Evolutionary conservation across 2,329 filamentous ascomycete genomes (phyloP).

Genomic region (Blastomyces emzantsi): DNA sequence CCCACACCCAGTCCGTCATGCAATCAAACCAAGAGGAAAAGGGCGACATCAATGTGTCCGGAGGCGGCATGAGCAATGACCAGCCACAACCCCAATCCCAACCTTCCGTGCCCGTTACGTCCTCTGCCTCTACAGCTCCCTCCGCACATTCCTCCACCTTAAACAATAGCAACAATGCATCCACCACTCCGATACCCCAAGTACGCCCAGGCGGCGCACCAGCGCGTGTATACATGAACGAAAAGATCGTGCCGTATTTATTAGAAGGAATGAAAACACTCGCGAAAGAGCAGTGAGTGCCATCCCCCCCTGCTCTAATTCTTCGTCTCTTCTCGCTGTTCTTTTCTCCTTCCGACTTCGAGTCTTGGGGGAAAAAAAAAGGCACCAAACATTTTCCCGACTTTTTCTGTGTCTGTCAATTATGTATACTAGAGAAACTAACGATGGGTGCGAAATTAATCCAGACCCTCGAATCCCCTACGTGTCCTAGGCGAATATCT

Average conservation of each 20-base stretch:
- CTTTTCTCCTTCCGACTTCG: background rate
- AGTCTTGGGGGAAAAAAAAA: no score
- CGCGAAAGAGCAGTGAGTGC: conserved; percentile 59
- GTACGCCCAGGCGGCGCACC: conserved; percentile 58
- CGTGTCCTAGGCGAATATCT: conserved; percentile 62
- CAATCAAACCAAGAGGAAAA: conserved; percentile 10
- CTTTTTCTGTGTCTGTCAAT: background rate
- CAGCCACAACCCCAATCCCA: background rate
- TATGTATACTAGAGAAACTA: background rate
- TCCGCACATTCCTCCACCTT: background rate
- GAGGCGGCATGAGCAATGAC: conserved; percentile 5
- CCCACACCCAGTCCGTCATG: background rate
- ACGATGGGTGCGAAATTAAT: background rate
- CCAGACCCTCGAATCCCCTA: conserved; percentile 58
- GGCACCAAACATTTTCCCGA: no score
- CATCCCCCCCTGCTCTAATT: background rate
- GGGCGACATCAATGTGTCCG: conserved; percentile 14
- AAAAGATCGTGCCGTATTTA: conserved; percentile 57
- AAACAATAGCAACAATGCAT: background rate
- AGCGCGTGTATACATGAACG: conserved; percentile 61
- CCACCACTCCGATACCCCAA: conserved; percentile 13
- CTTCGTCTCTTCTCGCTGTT: background rate
- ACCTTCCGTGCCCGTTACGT: background rate
- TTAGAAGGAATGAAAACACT: conserved; percentile 67
- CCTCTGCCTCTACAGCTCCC: background rate